Conservation (phyloP, 306 rosid species). For the Corylus americana region DNA sequence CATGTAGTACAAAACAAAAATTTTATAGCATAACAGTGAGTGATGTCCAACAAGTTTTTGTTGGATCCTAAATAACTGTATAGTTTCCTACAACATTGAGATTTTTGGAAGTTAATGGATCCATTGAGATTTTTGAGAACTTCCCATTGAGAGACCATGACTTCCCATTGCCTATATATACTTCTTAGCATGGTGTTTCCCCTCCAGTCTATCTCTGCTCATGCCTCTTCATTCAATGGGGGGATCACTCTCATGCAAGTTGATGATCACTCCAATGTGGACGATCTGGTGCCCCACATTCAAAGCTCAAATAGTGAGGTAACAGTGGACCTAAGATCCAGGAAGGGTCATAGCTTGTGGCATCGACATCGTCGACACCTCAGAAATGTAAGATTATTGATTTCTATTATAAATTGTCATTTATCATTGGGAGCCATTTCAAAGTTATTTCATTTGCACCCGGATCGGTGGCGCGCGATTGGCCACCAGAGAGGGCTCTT, state of each 20-base stretch:
- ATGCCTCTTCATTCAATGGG: constrained; percentile 16
- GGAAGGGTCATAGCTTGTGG: constrained; percentile 9
- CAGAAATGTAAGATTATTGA: constrained; percentile 36
- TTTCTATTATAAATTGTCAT: background rate
- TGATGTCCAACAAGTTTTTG: constrained; percentile 6
- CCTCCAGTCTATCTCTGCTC: constrained; percentile 19
- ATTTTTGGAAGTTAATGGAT: background rate
- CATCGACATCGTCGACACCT: constrained; percentile 22
- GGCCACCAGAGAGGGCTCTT: too few relatives aligned
- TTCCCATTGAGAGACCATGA: constrained; percentile 17
- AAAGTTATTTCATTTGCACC: too few relatives aligned
- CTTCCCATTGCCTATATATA: constrained; percentile 15
- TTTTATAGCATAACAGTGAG: background rate
- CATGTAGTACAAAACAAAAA: constrained; percentile 4
- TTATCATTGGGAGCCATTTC: background rate
- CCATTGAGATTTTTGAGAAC: too few relatives aligned
- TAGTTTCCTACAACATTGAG: background rate
- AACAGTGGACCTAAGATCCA: constrained; percentile 24
- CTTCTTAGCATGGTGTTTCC: constrained; percentile 21
- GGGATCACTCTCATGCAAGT: constrained; percentile 8
- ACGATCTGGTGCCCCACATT: constrained; percentile 14
- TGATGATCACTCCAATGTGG: background rate
- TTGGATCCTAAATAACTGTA: background rate
- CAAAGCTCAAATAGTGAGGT: constrained; percentile 27
- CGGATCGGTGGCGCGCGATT: too few relatives aligned